These are phyloP conservation scores for Fusarium staphyleae DNA, from an alignment of 2,329 filamentous ascomycete genomes.

Conservation along the genomic window DNA sequence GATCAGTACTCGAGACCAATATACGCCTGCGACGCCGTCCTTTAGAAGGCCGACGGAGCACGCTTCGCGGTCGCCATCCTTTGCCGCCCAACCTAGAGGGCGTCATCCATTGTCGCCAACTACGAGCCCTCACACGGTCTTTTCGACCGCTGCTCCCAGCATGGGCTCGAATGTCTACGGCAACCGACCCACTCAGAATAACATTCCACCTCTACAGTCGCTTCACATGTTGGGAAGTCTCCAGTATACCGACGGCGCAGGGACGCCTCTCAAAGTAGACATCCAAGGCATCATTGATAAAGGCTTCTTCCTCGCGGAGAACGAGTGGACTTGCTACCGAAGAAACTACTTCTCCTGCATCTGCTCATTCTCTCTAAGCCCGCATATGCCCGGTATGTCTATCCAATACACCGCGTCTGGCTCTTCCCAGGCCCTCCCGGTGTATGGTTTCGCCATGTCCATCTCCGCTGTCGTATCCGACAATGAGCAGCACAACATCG, in stretches of 20 bases:
- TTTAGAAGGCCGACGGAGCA: conserved; percentile 60
- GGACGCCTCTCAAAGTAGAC: conserved; percentile 68
- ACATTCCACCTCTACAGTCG: conserved; percentile 60
- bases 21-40: conserved; percentile 58
- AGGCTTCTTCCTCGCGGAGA: conserved; percentile 82
- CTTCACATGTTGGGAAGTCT: conserved; percentile 66
- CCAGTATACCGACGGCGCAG: conserved; percentile 60
- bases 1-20: conserved; percentile 61
- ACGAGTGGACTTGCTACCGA: conserved; percentile 91
- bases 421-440: conserved; percentile 65
- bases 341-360: conserved; percentile 90
- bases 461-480: conserved; percentile 85
- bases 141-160: conserved; percentile 53
- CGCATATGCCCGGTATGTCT: conserved; percentile 55
- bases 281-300: conserved; percentile 86
- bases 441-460: conserved; percentile 80
- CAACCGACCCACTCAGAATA: conserved; percentile 41
- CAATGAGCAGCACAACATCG: conserved; percentile 76
- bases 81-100: conserved; percentile 52
- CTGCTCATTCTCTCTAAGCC: conserved; percentile 76
- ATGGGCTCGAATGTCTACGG: conserved; percentile 58
- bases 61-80: conserved; percentile 60
- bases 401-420: conserved; percentile 60
- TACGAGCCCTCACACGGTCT: conserved; percentile 56
- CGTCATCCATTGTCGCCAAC: conserved; percentile 63